Evolutionary conservation across 371 early-diverging fungal genomes (phyloP), one percentile per base, ranked within the genome.

Genomic region (Mucor plumbeus): DNA sequence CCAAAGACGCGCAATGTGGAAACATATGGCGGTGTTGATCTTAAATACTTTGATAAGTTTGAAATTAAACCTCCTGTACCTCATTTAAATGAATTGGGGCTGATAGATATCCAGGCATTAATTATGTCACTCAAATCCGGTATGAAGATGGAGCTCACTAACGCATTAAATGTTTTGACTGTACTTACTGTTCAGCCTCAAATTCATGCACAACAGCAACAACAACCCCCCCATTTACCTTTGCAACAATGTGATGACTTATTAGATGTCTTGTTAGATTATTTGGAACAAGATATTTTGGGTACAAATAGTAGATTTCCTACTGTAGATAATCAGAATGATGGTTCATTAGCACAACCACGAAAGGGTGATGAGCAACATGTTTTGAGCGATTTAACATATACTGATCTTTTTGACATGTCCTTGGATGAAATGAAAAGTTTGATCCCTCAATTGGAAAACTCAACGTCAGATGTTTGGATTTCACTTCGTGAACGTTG

Each of bases 111-210:
- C 10, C 91, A 89, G 56, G 91, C 93, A 4, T 63, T 92, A 53
- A 88, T 86, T 33, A 86, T 93, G 86, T 90, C 92, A 7, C 73
- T 93, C 4, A 91, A 92, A 64, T 91, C 90, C 7, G 91, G 90
- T 4, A 81, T 92, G 77, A 85, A 84, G 58, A 77, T 91, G 73
- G 93, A 93, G 67, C 78, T 90, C 3, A 85, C 91, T 4, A 88
- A 88, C 40, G 92, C 93, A 2, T 77, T 93, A 34, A 92, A 92
- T 64, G 85, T 87, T 4, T 65, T 92, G 65, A 87, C 91, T 0
- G 81, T 89, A 13, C 64, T 88, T n/a, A 86, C 88, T 7, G 62
- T 70, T 2, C 77, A 78, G 17, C 64, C 73, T 7, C 68, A 59
- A 10, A 39, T 57, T 7, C 64, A 59, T 5, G 64, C 63, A 19